Percentiles rank a stretch among this genome's conserved stretches.
Conservation (phyloP, 2,329 filamentous ascomycete species). For the Ilyonectria mors-panacis region DNA sequence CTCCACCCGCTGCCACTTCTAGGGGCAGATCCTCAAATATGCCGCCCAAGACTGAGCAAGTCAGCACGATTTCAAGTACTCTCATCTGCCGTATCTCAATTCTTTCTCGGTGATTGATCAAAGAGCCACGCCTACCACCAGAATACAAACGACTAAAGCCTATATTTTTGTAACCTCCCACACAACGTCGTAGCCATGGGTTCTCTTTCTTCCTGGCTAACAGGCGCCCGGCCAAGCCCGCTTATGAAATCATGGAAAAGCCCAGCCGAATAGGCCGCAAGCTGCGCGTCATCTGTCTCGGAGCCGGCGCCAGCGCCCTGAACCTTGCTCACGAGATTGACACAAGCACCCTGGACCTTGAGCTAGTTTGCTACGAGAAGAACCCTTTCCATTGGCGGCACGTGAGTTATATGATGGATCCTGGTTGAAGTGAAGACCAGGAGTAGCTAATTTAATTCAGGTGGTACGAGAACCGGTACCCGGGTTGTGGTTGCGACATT, state of each 20-base stretch:
- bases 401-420: neutral
- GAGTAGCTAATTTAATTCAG: neutral
- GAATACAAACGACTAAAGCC: no score
- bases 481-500: constrained; percentile 44
- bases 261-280: constrained; percentile 42
- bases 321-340: constrained; percentile 46
- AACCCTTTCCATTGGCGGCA: constrained; percentile 41
- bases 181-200: constrained; percentile 11
- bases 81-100: neutral
- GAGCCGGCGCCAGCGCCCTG: constrained; percentile 50
- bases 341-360: constrained; percentile 38
- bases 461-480: constrained; percentile 44
- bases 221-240: neutral
- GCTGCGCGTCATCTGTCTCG: constrained; percentile 48
- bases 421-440: neutral
- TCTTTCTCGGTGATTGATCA: no score
- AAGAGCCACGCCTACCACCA: no score
- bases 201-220: constrained; percentile 5
- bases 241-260: constrained; percentile 44
- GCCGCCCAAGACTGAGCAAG: neutral
- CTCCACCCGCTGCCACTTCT: neutral
- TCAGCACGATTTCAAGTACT: neutral
- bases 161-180: no score
- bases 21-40: neutral
- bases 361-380: constrained; percentile 49